Percentiles rank a stretch among this genome's conserved stretches.
phyloP scores from a whole-genome alignment of 1,284 basidiomycete genomes.

The Trametes pubescens region DNA sequence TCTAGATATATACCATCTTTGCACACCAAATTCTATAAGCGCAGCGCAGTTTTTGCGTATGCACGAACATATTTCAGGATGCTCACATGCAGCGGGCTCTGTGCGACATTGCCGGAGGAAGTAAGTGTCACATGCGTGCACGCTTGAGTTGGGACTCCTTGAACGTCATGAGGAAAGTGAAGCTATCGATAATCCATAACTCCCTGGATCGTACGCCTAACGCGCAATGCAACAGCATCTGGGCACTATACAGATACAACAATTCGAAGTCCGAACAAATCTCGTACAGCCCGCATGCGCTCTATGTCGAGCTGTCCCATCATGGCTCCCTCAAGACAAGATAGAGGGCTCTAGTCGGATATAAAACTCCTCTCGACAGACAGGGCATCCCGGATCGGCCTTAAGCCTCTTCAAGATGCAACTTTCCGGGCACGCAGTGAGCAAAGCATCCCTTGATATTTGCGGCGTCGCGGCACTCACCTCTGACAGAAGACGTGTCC shows the following conservation, averaged over 20 bases:
- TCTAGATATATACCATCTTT: not conserved
- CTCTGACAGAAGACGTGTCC: slow-evolving; percentile 23
- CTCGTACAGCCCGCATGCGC: not conserved
- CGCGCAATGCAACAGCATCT: too few relatives aligned
- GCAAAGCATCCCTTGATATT: not conserved
- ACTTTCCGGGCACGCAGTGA: not conserved
- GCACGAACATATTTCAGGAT: too few relatives aligned
- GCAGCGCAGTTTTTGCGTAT: too few relatives aligned
- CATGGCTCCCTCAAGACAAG: not conserved
- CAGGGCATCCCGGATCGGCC: not conserved
- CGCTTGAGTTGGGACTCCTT: too few relatives aligned
- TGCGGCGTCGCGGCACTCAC: not conserved
- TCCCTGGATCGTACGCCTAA: too few relatives aligned
- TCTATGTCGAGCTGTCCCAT: not conserved
- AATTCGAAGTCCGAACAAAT: not conserved
- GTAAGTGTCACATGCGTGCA: too few relatives aligned
- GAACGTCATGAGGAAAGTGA: too few relatives aligned
- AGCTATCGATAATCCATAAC: too few relatives aligned
- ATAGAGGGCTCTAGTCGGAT: not conserved
- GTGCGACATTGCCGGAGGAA: too few relatives aligned
- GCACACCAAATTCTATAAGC: too few relatives aligned
- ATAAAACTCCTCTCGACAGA: slow-evolving; percentile 2
- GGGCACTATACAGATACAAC: not conserved
- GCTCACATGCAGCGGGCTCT: too few relatives aligned
- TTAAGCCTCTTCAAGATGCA: slow-evolving; percentile 2